Evolutionary conservation across 2,329 filamentous ascomycete genomes (phyloP), one percentile per base, ranked within the genome.

Genomic region (Rutstroemia sp.): DNA sequence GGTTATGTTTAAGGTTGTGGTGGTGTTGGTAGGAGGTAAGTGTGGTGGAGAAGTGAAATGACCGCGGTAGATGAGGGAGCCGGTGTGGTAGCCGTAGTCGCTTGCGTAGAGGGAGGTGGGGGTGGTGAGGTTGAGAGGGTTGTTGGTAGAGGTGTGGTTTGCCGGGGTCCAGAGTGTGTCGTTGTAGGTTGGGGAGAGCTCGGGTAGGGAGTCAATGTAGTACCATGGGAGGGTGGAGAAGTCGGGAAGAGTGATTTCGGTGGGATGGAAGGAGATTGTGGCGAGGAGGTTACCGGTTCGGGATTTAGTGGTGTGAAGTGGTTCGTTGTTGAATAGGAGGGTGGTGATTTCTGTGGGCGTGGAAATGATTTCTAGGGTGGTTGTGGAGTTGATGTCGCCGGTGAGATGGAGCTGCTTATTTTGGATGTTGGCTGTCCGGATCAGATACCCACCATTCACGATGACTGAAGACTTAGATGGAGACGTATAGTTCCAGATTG

Each of bases 1-100:
- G 46, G 73, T 73, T 14, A 87, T 67, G 60, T 71, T 77, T 0
- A 70, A 72, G 0, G 73, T 73, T 58, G 88, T 85, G 1, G 90
- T 86, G 1, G 75, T 71, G n/a, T 85, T 85, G 1, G 74, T 78
- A 4, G 3, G 23, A 5, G 23, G 23, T 3, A 5, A 23, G 23
- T 27, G 25, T 1, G 7, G 25, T 8, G 25, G 25, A 27, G 86
- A 81, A 0, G 73, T 77, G 67, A 92, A 92, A 61, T 50, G 46
- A 0, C 87, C 88, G 1, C 87, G 80, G 73, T 81, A 92, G 49
- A 92, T 63, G 0, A 91, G 74, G 1, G 79, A 80, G 3, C 88
- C 87, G 0, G 82, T 78, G 67, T 88, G 77, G 70, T 83, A 92
- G 25, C 87, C 87, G 65, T 92, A 92, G 69, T 92, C 88, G n/a